Percentiles rank a stretch among this genome's conserved stretches.
These are phyloP conservation scores for Hypocrella siamensis DNA, from an alignment of 2,329 filamentous ascomycete genomes.

Conservation along the genomic window DNA sequence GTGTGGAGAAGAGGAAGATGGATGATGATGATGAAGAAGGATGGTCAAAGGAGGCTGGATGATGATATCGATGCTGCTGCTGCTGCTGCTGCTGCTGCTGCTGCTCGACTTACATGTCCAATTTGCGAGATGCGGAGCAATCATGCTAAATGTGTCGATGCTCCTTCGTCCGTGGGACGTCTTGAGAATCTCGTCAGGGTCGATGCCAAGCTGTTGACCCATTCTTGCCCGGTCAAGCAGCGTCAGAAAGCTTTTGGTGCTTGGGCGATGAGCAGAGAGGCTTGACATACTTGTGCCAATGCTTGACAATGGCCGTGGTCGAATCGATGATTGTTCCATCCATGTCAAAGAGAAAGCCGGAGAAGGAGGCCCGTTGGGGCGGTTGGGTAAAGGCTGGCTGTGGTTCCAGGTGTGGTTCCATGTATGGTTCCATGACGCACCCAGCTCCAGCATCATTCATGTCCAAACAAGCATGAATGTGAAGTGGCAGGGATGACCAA, in stretches of 20 bases:
- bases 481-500: too few species aligned
- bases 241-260: slow-evolving; percentile 1
- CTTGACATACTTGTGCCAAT: slow-evolving; percentile 50
- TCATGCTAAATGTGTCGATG: slow-evolving; percentile 69
- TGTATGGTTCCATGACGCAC: too few species aligned
- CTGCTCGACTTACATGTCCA: slow-evolving; percentile 63
- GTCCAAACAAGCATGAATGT: too few species aligned
- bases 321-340: slow-evolving; percentile 76
- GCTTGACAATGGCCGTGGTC: slow-evolving; percentile 59
- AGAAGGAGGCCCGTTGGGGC: slow-evolving; percentile 30
- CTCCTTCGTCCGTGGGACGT: slow-evolving; percentile 83
- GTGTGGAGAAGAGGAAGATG: not conserved
- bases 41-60: not conserved
- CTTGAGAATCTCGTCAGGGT: slow-evolving; percentile 69
- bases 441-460: too few species aligned
- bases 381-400: slow-evolving; percentile 24
- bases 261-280: not conserved
- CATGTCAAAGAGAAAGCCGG: slow-evolving; percentile 56
- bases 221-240: slow-evolving; percentile 31
- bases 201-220: slow-evolving; percentile 68
- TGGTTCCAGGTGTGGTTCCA: slow-evolving; percentile 22
- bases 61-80: too few species aligned
- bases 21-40: not conserved
- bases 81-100: not conserved
- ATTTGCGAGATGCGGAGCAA: slow-evolving; percentile 74